phyloP scores from a whole-genome alignment of 768 basidiomycete species.

The Russula olivacea region DNA sequence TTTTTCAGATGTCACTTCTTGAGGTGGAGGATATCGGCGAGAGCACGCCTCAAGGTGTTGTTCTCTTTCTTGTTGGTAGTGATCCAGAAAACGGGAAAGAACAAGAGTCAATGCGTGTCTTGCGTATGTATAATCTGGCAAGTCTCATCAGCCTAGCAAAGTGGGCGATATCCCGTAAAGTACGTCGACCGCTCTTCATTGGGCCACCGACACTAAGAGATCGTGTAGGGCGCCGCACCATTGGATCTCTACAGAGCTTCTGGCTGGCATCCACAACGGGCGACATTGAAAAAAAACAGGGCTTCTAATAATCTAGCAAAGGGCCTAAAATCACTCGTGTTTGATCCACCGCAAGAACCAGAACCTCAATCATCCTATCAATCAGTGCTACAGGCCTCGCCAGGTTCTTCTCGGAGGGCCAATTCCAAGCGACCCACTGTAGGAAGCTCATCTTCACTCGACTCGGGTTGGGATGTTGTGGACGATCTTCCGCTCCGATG shows the following conservation, averaged over 20 bases:
- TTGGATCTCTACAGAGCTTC: slow-evolving; percentile 51
- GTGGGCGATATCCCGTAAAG: slow-evolving; percentile 67
- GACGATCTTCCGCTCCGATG: slow-evolving; percentile 71
- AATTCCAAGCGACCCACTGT: not conserved
- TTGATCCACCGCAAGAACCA: slow-evolving; percentile 36
- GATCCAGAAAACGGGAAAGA: slow-evolving; percentile 51
- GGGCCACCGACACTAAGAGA: not conserved
- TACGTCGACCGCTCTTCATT: slow-evolving; percentile 28
- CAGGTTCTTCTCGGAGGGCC: not conserved
- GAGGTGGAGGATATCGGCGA: slow-evolving; percentile 57
- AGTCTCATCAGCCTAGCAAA: slow-evolving; percentile 70
- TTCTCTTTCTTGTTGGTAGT: slow-evolving; percentile 68
- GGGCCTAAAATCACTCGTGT: slow-evolving; percentile 54
- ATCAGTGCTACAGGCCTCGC: not conserved
- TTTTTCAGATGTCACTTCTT: slow-evolving; percentile 71
- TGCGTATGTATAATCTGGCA: slow-evolving; percentile 80
- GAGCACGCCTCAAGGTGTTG: slow-evolving; percentile 62
- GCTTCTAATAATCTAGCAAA: slow-evolving; percentile 54
- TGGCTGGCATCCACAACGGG: slow-evolving; percentile 47
- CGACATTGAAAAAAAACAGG: slow-evolving; percentile 43
- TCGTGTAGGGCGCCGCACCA: slow-evolving; percentile 49
- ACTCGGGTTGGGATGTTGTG: slow-evolving; percentile 53
- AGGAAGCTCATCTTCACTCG: not conserved
- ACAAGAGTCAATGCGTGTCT: slow-evolving; percentile 46
- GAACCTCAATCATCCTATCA: slow-evolving; percentile 24